Evolutionary conservation across 805 yeast genomes (phyloP).

Genomic region (Grigorovia humatica): DNA sequence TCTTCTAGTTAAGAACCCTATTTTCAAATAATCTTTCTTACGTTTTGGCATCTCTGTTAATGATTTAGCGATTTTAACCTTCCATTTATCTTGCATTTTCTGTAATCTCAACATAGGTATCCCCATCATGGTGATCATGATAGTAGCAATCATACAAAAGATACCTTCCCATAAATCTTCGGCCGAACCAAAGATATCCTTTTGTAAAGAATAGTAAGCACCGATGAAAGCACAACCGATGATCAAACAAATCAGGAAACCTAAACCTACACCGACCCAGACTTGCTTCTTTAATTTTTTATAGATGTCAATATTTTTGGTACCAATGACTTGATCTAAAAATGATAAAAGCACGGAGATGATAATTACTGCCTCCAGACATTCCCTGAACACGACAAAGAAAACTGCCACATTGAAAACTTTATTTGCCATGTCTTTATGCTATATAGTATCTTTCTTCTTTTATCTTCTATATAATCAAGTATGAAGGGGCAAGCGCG

Average conservation of each 20-base stretch:
- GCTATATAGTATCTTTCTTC: too few relatives aligned
- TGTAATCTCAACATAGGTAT: constrained; percentile 91
- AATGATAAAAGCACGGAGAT: constrained; percentile 88
- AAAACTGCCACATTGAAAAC: constrained; percentile 50
- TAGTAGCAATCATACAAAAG: constrained; percentile 80
- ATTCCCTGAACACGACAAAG: constrained; percentile 87
- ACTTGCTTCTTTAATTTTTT: constrained; percentile 64
- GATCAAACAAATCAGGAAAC: constrained; percentile 67
- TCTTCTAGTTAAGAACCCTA: constrained; percentile 52
- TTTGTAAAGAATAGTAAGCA: constrained; percentile 70
- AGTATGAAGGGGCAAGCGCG: too few relatives aligned
- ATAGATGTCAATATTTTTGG: constrained; percentile 43
- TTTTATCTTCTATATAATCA: too few relatives aligned
- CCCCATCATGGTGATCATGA: constrained; percentile 89
- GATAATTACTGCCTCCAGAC: constrained; percentile 84
- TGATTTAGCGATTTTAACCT: constrained; percentile 84
- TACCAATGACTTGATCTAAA: constrained; percentile 74
- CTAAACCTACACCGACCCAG: constrained; percentile 71
- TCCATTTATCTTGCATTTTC: constrained; percentile 96
- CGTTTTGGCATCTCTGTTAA: constrained; percentile 48
- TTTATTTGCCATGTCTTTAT: constrained; percentile 15
- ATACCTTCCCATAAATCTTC: constrained; percentile 98
- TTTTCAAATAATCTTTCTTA: constrained; percentile 40
- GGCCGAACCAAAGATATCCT: constrained; percentile 74
- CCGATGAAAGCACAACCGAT: constrained; percentile 94